Evolutionary conservation across 768 basidiomycete species (phyloP).

Genomic region (Kwoniella mangroviensis): DNA sequence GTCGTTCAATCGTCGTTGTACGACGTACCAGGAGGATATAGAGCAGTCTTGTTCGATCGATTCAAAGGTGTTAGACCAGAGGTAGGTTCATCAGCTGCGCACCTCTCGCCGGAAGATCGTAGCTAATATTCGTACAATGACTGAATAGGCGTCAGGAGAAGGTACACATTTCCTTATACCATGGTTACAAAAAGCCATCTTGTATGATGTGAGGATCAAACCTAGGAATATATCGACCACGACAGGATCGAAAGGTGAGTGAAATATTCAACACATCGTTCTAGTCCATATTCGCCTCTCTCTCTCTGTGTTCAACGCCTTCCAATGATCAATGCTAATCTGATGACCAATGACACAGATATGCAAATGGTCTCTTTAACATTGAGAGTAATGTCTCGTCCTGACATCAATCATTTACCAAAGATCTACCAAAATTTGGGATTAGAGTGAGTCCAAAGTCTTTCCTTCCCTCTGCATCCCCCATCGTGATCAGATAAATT

Average conservation of each 20-base stretch:
- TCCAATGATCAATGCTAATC: background rate
- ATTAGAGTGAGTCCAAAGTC: conserved; percentile 63
- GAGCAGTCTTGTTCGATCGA: conserved; percentile 97
- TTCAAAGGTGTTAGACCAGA: conserved; percentile 86
- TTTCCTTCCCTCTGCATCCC: too few relatives aligned
- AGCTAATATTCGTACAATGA: background rate
- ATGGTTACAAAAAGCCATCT: conserved; percentile 92
- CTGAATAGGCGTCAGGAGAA: conserved; percentile 75
- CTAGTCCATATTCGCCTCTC: too few relatives aligned
- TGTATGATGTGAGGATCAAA: conserved; percentile 97
- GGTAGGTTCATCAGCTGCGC: conserved; percentile 60
- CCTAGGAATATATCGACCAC: conserved; percentile 99
- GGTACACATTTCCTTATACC: conserved; percentile 96
- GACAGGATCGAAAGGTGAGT: conserved; percentile 84
- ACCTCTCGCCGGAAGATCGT: background rate
- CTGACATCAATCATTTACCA: conserved; percentile 82
- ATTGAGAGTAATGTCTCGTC: conserved; percentile 90
- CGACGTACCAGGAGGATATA: conserved; percentile 77
- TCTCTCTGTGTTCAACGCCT: background rate
- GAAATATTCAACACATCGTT: too few relatives aligned
- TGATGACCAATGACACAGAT: conserved; percentile 55
- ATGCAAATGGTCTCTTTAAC: conserved; percentile 98
- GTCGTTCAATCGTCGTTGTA: conserved; percentile 64
- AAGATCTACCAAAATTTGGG: conserved; percentile 96
- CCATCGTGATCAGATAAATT: too few relatives aligned